These are phyloP conservation scores for Trichomonas vaginalis DNA, from an alignment of 208 protist genomes.

Conservation along the genomic window DNA sequence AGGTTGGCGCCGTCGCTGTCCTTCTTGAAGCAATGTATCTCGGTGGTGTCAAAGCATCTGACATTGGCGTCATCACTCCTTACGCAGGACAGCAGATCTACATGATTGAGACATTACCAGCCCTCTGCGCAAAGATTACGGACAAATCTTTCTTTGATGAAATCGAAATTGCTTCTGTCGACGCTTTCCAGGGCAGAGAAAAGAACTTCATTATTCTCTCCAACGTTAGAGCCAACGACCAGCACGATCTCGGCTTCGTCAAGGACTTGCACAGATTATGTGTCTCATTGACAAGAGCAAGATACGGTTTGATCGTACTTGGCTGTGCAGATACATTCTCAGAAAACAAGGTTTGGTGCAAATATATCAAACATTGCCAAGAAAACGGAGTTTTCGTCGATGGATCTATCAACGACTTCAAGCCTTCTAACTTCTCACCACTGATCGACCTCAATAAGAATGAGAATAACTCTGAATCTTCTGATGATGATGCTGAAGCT, in stretches of 20 bases:
- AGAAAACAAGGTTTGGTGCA: slow-evolving; percentile 10
- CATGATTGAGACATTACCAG: not conserved
- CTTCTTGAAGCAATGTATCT: not conserved
- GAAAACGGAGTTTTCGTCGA: not conserved
- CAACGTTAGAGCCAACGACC: slow-evolving; percentile 17
- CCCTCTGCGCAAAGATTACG: not conserved
- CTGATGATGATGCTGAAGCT: not conserved
- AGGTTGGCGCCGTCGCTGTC: not conserved
- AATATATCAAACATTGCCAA: not conserved
- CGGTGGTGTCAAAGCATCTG: not conserved
- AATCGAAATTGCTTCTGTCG: slow-evolving; percentile 26
- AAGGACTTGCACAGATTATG: slow-evolving; percentile 62
- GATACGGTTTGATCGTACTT: slow-evolving; percentile 29
- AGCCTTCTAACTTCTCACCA: not conserved
- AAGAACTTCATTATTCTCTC: slow-evolving; percentile 38
- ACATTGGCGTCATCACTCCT: not conserved
- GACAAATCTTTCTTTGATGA: not conserved
- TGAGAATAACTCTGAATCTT: not conserved
- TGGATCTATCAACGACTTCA: not conserved
- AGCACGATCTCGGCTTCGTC: slow-evolving; percentile 56
- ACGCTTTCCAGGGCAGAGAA: slow-evolving; percentile 42
- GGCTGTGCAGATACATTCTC: slow-evolving; percentile 28
- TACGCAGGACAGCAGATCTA: not conserved
- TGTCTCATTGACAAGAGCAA: slow-evolving; percentile 64
- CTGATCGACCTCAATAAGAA: not conserved